These are phyloP conservation scores for Trebouxia gelatinosa DNA, from an alignment of 163 green algal genomes.

Conservation along the genomic window DNA sequence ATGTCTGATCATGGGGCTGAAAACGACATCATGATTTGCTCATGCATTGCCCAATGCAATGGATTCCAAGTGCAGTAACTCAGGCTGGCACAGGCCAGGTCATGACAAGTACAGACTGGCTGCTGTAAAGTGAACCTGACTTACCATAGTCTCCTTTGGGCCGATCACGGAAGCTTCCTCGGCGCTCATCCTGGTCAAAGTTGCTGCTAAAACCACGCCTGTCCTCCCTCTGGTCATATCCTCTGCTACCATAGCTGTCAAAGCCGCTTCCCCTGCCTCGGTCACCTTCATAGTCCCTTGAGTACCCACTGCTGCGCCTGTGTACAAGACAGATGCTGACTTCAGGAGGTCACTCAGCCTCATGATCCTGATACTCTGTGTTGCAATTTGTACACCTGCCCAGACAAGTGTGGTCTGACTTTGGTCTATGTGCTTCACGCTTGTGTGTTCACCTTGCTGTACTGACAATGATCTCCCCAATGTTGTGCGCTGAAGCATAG, in stretches of 20 bases:
- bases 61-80: not conserved
- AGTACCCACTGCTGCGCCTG: no score
- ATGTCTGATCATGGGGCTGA: not conserved
- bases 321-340: no score
- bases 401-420: no score
- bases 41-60: not conserved
- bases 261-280: not conserved
- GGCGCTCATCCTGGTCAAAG: slow-evolving; percentile 28
- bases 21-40: not conserved
- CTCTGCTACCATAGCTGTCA: not conserved
- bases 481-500: no score
- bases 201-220: slow-evolving; percentile 7
- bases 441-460: slow-evolving; percentile 38
- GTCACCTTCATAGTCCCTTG: not conserved
- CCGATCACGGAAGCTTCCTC: not conserved
- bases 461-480: no score
- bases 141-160: slow-evolving; percentile 11
- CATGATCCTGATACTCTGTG: no score
- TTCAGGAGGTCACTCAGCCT: no score
- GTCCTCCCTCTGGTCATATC: not conserved
- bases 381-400: no score
- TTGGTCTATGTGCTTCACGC: no score
- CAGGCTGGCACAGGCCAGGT: no score
- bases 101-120: no score
- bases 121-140: no score